Percentiles rank a stretch among this genome's conserved stretches.
These are phyloP conservation scores for Phanerochaete carnosa DNA, from an alignment of 768 basidiomycete species.

Conservation along the genomic window DNA sequence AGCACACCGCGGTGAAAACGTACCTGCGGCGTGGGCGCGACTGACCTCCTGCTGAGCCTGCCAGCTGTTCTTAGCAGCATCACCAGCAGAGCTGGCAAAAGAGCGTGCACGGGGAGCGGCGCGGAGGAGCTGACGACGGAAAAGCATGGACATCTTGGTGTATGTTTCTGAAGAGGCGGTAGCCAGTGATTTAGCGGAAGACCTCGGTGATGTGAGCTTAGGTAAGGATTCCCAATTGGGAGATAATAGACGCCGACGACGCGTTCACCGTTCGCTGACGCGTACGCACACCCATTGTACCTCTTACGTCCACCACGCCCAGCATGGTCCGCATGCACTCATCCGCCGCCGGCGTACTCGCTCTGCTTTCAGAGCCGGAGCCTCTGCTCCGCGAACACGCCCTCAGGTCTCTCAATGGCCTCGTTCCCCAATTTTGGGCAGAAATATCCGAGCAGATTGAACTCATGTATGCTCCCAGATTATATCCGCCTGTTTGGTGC, in stretches of 20 bases:
- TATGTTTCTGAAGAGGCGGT: constrained; percentile 3
- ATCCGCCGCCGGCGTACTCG: constrained; percentile 86
- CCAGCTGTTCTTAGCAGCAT: constrained; percentile 14
- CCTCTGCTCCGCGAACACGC: constrained; percentile 89
- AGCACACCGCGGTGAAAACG: constrained; percentile 4
- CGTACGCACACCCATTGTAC: constrained; percentile 4
- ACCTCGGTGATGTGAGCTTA: constrained; percentile 15
- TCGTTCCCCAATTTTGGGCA: constrained; percentile 96
- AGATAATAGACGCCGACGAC: constrained; percentile 12
- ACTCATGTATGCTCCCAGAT: constrained; percentile 61
- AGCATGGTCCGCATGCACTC: constrained; percentile 77
- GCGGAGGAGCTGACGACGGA: constrained; percentile 47
- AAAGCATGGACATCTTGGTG: constrained; percentile 33
- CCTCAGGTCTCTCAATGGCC: constrained; percentile 71
- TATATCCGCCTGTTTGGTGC: constrained; percentile 5
- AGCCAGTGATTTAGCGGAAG: constrained; percentile 7
- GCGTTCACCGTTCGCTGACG: constrained; percentile 18
- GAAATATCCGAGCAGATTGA: constrained; percentile 96
- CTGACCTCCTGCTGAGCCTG: constrained; percentile 20
- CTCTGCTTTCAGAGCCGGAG: constrained; percentile 87
- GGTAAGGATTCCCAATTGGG: constrained; percentile 5
- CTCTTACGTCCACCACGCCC: constrained; percentile 14
- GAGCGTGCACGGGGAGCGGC: constrained; percentile 33
- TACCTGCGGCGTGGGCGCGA: constrained; percentile 23
- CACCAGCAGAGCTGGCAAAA: constrained; percentile 26